Evolutionary conservation across 2,329 filamentous ascomycete species (phyloP).

Genomic region (Epichloe sibirici): DNA sequence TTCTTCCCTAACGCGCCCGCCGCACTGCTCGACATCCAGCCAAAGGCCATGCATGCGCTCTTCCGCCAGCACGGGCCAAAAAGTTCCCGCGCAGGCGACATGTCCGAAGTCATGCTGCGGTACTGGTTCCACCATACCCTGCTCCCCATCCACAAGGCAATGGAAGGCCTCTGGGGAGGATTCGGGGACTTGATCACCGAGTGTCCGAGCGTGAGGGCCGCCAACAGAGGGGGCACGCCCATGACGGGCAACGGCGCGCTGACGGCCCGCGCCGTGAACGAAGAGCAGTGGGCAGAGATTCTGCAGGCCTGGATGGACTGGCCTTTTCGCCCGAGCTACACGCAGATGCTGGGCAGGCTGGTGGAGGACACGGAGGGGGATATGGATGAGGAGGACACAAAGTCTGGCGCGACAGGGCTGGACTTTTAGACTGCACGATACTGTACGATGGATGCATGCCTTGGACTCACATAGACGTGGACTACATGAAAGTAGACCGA

Average conservation of each 20-base stretch:
- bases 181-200: slow-evolving; percentile 38
- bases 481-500: too few species aligned
- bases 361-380: slow-evolving; percentile 17
- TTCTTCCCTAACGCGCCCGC: slow-evolving; percentile 51
- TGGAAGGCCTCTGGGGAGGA: slow-evolving; percentile 47
- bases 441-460: too few species aligned
- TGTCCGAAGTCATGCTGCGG: slow-evolving; percentile 36
- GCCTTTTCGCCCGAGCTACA: slow-evolving; percentile 46
- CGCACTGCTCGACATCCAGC: slow-evolving; percentile 55
- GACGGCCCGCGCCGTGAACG: slow-evolving; percentile 35
- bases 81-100: slow-evolving; percentile 31
- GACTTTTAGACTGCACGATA: too few species aligned
- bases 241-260: slow-evolving; percentile 28
- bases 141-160: slow-evolving; percentile 27
- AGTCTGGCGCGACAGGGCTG: slow-evolving; percentile 9
- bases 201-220: slow-evolving; percentile 38
- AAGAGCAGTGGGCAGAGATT: slow-evolving; percentile 44
- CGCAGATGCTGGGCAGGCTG: slow-evolving; percentile 33
- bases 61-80: slow-evolving; percentile 32
- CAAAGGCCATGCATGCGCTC: slow-evolving; percentile 37
- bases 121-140: slow-evolving; percentile 32
- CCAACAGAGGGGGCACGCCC: slow-evolving; percentile 32
- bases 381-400: slow-evolving; percentile 15
- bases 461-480: too few species aligned
- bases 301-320: slow-evolving; percentile 49